Conservation (phyloP, 2,329 filamentous ascomycete genomes). For the Penicillium sp. region DNA sequence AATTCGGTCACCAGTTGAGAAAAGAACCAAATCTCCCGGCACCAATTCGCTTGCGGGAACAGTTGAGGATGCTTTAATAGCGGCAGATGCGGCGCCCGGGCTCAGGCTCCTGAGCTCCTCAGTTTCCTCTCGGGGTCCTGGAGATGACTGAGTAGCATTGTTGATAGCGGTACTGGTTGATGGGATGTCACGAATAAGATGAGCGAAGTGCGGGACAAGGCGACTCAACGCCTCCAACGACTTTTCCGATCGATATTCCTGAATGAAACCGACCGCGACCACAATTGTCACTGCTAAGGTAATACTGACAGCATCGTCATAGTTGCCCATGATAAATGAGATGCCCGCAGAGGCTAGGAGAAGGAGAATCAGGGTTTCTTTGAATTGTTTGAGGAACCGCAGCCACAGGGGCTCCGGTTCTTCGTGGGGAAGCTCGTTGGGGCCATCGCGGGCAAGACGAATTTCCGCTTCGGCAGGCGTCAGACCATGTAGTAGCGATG, state of each 20-base stretch:
- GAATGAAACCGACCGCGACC: constrained; percentile 91
- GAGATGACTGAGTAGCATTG: constrained; percentile 18
- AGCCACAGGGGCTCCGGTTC: constrained; percentile 92
- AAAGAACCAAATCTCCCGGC: constrained; percentile 87
- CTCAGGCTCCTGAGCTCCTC: constrained; percentile 49
- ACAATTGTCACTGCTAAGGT: constrained; percentile 95
- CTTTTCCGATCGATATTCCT: constrained; percentile 97
- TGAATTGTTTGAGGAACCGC: constrained; percentile 93
- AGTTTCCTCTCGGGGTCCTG: constrained; percentile 39
- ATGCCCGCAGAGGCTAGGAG: constrained; percentile 83
- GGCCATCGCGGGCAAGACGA: constrained; percentile 76
- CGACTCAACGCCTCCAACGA: constrained; percentile 93
- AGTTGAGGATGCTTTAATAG: constrained; percentile 74
- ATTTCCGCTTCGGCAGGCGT: constrained; percentile 77
- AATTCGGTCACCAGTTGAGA: constrained; percentile 93
- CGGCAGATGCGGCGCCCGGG: constrained; percentile 59
- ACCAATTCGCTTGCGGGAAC: constrained; percentile 86
- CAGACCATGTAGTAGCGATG: constrained; percentile 80
- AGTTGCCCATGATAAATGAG: constrained; percentile 87
- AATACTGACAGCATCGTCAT: constrained; percentile 93
- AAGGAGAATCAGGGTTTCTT: constrained; percentile 91
- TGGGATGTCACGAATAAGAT: constrained; percentile 71
- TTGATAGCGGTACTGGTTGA: constrained; percentile 22
- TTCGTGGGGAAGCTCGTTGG: constrained; percentile 93
- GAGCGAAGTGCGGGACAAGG: constrained; percentile 90